Percentiles rank a stretch among this genome's conserved stretches.
phyloP scores from a whole-genome alignment of 83 land plant species.

The Diphasiastrum complanatum region DNA sequence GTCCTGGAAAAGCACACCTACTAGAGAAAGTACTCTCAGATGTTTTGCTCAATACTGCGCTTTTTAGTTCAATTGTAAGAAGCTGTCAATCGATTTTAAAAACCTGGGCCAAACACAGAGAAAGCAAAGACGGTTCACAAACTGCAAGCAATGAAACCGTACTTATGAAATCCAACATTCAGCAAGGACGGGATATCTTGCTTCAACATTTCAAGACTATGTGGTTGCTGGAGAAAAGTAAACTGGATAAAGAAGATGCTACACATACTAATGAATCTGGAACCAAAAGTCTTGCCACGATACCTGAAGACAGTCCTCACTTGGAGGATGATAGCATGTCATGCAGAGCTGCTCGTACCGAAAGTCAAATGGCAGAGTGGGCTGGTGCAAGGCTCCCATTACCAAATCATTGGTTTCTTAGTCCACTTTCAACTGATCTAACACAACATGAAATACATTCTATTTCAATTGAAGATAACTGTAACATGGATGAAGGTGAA shows the following conservation, averaged over 20 bases:
- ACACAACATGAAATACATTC: conserved; percentile 2
- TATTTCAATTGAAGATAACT: conserved; percentile 2
- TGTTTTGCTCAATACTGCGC: too few species aligned
- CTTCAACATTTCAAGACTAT: conserved; percentile 38
- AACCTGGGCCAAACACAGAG: too few species aligned
- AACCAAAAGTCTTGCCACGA: conserved; percentile 41
- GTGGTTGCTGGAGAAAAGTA: conserved; percentile 42
- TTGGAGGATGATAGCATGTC: conserved; percentile 8
- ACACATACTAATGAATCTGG: background rate
- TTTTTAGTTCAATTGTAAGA: too few species aligned
- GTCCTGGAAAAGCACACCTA: too few species aligned
- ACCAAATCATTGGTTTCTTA: conserved; percentile 82
- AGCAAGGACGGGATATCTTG: conserved; percentile 30
- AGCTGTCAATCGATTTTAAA: too few species aligned
- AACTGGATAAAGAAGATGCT: conserved; percentile 5
- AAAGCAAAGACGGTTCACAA: background rate
- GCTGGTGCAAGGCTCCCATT: conserved; percentile 75
- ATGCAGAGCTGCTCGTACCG: background rate
- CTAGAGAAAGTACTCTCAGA: too few species aligned
- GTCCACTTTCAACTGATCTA: conserved; percentile 56
- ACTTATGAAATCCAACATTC: conserved; percentile 32
- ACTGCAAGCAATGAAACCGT: conserved; percentile 17
- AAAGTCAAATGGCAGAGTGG: conserved; percentile 53
- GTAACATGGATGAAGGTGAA: background rate
- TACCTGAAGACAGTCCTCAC: conserved; percentile 49